phyloP scores from a whole-genome alignment of 306 rosid species.

The Vicia faba region DNA sequence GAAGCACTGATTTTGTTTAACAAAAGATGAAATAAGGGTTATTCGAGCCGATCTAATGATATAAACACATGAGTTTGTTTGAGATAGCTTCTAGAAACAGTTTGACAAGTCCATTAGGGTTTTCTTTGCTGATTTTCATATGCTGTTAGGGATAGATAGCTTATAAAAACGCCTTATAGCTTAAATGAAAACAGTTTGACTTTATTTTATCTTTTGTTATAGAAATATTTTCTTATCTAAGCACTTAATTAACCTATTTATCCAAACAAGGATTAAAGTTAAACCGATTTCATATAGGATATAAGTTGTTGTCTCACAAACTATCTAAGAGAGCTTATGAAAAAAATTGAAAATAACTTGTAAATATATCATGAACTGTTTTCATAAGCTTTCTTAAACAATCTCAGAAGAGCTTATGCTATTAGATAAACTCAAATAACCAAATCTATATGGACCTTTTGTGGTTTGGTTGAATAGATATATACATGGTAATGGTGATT shows the following conservation, averaged over 20 bases:
- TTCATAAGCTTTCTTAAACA: neutral
- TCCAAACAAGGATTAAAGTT: neutral
- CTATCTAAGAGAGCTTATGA: neutral
- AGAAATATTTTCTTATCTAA: too few relatives aligned
- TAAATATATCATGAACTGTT: neutral
- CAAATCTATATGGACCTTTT: neutral
- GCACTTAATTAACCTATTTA: neutral
- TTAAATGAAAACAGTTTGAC: too few relatives aligned
- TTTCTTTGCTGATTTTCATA: too few relatives aligned
- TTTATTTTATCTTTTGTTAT: too few relatives aligned
- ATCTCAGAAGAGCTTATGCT: neutral
- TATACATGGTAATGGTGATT: slow-evolving; percentile 6
- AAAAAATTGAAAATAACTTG: neutral
- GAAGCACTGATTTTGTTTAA: neutral
- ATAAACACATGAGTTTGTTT: too few relatives aligned
- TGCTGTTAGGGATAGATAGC: too few relatives aligned
- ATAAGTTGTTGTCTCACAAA: neutral
- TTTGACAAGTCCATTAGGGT: too few relatives aligned
- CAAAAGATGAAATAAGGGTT: neutral
- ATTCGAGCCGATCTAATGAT: too few relatives aligned
- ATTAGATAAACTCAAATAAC: neutral
- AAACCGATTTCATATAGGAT: neutral
- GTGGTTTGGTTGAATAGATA: neutral
- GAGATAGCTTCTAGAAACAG: too few relatives aligned
- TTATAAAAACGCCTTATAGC: too few relatives aligned